Evolutionary conservation across 2,329 filamentous ascomycete genomes (phyloP).

Genomic region (Calonectria hongkongensis): DNA sequence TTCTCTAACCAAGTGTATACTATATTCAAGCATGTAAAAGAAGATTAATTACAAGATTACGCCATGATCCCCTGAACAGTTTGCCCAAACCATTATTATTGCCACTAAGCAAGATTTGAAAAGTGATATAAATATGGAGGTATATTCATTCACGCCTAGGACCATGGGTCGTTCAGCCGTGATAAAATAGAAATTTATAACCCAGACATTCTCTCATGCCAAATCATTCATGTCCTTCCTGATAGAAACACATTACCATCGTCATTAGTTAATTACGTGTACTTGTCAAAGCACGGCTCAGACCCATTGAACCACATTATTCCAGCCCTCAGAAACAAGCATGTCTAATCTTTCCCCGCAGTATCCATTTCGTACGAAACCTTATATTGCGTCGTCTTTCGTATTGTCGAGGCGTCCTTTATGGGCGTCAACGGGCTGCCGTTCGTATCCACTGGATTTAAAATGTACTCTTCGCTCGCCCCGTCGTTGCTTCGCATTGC

Average conservation of each 20-base stretch:
- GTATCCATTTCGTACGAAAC: conserved; percentile 57
- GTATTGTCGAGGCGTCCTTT: conserved; percentile 54
- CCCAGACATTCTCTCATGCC: neutral
- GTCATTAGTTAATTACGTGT: neutral
- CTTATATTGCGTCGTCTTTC: conserved; percentile 61
- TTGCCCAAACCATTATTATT: too few species aligned
- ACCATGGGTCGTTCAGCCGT: too few species aligned
- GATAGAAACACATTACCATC: neutral
- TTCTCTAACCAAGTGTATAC: conserved; percentile 43
- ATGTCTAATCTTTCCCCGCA: conserved; percentile 28
- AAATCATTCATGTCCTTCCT: neutral
- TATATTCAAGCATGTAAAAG: conserved; percentile 45
- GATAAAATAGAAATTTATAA: neutral
- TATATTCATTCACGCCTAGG: neutral
- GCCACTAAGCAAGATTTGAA: neutral
- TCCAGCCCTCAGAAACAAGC: too few species aligned
- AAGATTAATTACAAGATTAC: conserved; percentile 16
- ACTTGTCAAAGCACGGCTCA: neutral
- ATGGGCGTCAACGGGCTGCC: conserved; percentile 33
- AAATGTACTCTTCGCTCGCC: conserved; percentile 60
- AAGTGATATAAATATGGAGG: neutral
- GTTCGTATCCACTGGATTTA: conserved; percentile 50
- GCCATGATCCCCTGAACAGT: neutral
- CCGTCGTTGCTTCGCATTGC: conserved; percentile 53
- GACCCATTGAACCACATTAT: neutral